phyloP scores from a whole-genome alignment of 371 early-diverging fungal genomes.

The Circinella minor region DNA sequence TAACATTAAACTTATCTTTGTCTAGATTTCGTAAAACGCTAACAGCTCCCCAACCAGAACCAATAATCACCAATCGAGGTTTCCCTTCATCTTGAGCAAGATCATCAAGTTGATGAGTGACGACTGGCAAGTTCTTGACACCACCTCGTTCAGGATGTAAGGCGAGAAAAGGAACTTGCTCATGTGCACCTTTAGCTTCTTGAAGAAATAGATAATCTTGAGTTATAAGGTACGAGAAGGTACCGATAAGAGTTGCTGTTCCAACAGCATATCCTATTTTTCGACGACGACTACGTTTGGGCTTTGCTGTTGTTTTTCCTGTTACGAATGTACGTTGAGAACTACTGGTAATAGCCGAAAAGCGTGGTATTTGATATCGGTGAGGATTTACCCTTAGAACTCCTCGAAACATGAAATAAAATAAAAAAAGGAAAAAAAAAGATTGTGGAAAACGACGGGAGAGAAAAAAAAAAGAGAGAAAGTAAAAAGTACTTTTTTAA shows the following conservation, averaged over 20 bases:
- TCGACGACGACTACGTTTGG: background rate
- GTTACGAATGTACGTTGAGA: background rate
- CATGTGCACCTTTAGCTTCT: slow-evolving; percentile 28
- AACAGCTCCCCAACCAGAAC: slow-evolving; percentile 79
- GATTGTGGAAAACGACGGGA: too few relatives aligned
- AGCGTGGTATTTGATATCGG: too few relatives aligned
- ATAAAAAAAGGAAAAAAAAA: too few relatives aligned
- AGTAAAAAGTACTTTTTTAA: too few relatives aligned
- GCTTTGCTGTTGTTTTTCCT: background rate
- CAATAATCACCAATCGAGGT: slow-evolving; percentile 75
- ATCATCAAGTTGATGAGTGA: slow-evolving; percentile 36
- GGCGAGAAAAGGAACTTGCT: slow-evolving; percentile 34
- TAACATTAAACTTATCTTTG: slow-evolving; percentile 75
- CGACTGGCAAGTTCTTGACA: slow-evolving; percentile 36
- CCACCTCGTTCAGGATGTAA: slow-evolving; percentile 46
- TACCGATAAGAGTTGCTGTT: background rate
- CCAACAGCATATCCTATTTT: background rate
- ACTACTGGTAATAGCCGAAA: too few relatives aligned
- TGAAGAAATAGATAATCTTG: slow-evolving; percentile 18
- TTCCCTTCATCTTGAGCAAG: slow-evolving; percentile 36
- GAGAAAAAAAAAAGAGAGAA: too few relatives aligned
- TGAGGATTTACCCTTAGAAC: too few relatives aligned
- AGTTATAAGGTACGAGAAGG: slow-evolving; percentile 2
- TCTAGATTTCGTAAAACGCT: slow-evolving; percentile 67
- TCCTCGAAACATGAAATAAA: too few relatives aligned